Conservation (phyloP, 768 basidiomycete genomes). For the Gloeostereum incarnatum region DNA sequence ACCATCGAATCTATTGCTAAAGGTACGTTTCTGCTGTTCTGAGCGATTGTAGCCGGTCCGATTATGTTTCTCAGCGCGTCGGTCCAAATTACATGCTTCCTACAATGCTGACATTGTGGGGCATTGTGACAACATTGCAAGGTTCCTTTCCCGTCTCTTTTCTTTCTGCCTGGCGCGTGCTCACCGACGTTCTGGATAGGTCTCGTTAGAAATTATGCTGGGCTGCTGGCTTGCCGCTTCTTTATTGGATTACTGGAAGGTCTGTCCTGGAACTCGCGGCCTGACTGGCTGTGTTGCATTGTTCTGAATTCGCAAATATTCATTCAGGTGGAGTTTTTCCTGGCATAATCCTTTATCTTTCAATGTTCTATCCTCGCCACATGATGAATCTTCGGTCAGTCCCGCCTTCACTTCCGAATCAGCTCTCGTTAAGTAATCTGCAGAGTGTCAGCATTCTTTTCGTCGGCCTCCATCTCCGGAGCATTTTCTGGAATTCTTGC, state of each 20-base stretch:
- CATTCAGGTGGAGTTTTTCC: constrained; percentile 38
- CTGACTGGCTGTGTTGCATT: too few species aligned
- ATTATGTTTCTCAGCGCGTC: constrained; percentile 25
- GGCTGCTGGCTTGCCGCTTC: constrained; percentile 38
- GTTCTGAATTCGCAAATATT: too few species aligned
- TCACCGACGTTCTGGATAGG: too few species aligned
- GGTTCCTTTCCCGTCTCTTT: constrained; percentile 11
- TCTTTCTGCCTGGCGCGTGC: too few species aligned
- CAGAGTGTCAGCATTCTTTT: constrained; percentile 35
- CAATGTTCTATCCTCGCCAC: constrained; percentile 35
- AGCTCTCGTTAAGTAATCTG: constrained; percentile 16
- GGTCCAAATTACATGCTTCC: constrained; percentile 53
- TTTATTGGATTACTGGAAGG: constrained; percentile 44
- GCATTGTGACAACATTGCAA: constrained; percentile 53
- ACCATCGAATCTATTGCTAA: constrained; percentile 52
- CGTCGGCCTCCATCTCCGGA: constrained; percentile 47
- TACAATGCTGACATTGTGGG: constrained; percentile 56
- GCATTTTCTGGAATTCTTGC: constrained; percentile 67
- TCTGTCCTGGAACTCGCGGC: neutral
- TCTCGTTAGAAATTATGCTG: constrained; percentile 33
- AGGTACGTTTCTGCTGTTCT: constrained; percentile 20
- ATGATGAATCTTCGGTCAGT: constrained; percentile 37
- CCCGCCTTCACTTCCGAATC: neutral
- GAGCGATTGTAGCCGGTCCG: neutral
- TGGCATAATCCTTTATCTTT: constrained; percentile 22